Evolutionary conservation across 2,329 filamentous ascomycete genomes (phyloP).

Genomic region (Nannizziopsis barbatae): DNA sequence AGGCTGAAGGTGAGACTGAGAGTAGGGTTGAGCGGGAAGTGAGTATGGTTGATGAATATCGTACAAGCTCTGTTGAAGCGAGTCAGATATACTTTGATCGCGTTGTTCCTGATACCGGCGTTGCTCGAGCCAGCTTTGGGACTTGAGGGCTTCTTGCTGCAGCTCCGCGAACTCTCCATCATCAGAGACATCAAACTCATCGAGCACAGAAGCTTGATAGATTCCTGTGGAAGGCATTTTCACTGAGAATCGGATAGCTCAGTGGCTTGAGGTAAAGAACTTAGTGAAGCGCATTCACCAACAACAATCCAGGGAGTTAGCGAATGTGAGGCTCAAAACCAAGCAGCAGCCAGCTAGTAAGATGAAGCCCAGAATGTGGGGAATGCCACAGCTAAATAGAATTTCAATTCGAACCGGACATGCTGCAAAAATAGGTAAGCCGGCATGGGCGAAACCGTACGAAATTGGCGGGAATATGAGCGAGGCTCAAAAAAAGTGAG

Average conservation of each 20-base stretch:
- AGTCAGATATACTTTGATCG: conserved; percentile 32
- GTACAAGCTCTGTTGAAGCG: conserved; percentile 25
- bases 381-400: too few species aligned
- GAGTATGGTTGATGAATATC: conserved; percentile 8
- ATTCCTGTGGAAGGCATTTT: background rate
- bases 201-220: conserved; percentile 8
- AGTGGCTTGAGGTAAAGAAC: background rate
- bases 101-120: conserved; percentile 26
- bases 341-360: too few species aligned
- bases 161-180: conserved; percentile 21
- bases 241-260: background rate
- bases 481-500: too few species aligned
- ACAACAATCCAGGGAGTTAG: too few species aligned
- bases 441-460: too few species aligned
- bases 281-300: too few species aligned
- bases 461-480: too few species aligned
- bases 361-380: too few species aligned
- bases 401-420: too few species aligned
- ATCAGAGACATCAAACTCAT: conserved; percentile 21
- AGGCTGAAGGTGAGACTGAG: background rate
- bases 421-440: too few species aligned
- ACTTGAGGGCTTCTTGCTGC: conserved; percentile 23
- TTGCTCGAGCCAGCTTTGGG: conserved; percentile 24
- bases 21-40: conserved; percentile 1
- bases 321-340: too few species aligned